Evolutionary conservation across 371 early-diverging fungal species (phyloP), one percentile per base, ranked within the genome.

Genomic region (Fennellomyces sp.): DNA sequence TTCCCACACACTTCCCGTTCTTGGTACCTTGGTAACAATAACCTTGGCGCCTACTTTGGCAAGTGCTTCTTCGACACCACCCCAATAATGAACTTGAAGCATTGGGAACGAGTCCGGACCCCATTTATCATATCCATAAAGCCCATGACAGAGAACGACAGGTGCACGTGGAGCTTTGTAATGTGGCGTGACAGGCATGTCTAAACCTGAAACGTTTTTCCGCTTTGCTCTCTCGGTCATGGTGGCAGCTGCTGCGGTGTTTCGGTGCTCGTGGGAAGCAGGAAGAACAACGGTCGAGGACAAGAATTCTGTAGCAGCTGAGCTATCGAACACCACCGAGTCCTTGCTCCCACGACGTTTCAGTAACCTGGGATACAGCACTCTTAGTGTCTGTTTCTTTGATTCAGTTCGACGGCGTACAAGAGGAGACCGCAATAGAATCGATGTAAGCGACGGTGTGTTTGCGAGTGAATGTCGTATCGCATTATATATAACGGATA

Each of bases 41-140:
- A 97, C 95, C 48, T 90, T 86, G 57, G 91, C 89, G 3, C 96
- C 96, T 19, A 93, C 62, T 30, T 86, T 84, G n/a, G 84, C 83
- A 61, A 97, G 68, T 0, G 90, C 89, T 42, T 94, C 88, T 47
- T 86, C 82, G 21, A 97, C 89, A 3, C 94, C 95, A 25, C 85
- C 81, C 96, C 96, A 97, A 67, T 97, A 97, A 42, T 91, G 91
- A 19, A 93, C 73, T 70, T 93, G 96, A 21, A 95, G 72, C 17
- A 75, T 67, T 0, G 97, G 97, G 21, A 93, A 66, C 15, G 84
- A 66, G 25, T 85, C 87, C 0, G 93, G 93, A 1, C 95, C 86
- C 27, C 85, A 69, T 50, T 84, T 85, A 73, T 96, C 95, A 65
- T 90, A 96, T 0, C 96, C 96, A 76, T 91, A 96, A 26, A 96